Percentiles rank a stretch among this genome's conserved stretches.
Evolutionary conservation across 345 rosid species (phyloP).

Genomic region (Arabidopsis suecica): DNA sequence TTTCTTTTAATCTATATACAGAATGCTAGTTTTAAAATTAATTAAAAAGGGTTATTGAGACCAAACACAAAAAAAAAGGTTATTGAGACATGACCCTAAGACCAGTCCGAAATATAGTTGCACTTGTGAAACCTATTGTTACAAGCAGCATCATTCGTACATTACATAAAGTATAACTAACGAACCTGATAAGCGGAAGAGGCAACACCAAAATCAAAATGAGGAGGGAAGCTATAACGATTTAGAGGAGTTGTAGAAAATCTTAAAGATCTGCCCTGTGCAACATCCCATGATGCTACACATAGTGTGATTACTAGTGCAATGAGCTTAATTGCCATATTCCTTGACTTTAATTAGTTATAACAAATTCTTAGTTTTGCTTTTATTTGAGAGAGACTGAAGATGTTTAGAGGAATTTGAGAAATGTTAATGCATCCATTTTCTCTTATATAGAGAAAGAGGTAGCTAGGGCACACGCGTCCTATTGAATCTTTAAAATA

Average conservation of each 20-base stretch:
- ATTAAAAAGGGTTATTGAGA: too few relatives aligned
- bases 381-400: not conserved
- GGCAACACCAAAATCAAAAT: constrained; percentile 47
- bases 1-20: too few relatives aligned
- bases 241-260: constrained; percentile 18
- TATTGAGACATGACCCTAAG: too few relatives aligned
- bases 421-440: not conserved
- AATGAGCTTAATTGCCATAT: constrained; percentile 28
- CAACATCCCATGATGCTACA: constrained; percentile 8
- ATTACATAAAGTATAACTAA: not conserved
- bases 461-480: not conserved
- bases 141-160: not conserved
- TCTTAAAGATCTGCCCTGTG: constrained; percentile 26
- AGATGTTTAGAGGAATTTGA: not conserved
- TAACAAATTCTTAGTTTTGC: not conserved
- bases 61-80: too few relatives aligned
- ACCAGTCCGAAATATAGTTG: too few relatives aligned
- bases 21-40: too few relatives aligned
- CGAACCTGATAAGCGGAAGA: constrained; percentile 49
- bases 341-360: not conserved
- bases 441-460: not conserved
- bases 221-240: constrained; percentile 43
- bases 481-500: too few relatives aligned
- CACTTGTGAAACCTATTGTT: not conserved
- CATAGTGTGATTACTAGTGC: constrained; percentile 24